Base-by-base conservation (phyloP, 139 green algal species). In the Zygnema circumcarinatum region DNA sequence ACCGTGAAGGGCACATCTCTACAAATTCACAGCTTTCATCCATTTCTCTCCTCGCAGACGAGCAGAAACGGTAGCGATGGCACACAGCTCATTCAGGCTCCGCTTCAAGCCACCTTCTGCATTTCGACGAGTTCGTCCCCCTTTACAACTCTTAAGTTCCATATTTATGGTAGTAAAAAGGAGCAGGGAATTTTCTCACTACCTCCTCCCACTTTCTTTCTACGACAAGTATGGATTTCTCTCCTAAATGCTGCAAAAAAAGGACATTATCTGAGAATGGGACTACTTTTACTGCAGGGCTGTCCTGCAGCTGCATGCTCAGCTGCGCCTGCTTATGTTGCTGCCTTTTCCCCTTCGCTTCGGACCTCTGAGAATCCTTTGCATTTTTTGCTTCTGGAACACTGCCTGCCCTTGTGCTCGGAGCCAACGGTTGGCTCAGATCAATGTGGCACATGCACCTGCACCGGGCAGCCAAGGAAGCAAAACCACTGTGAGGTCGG, bases 111-210 rank as follows among this genome's bases (percentile, higher is more conserved):
- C n/a, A n/a, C n/a, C n/a, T n/a, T n/a, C n/a, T n/a, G n/a, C n/a
- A n/a, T n/a, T n/a, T n/a, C n/a, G n/a, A n/a, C n/a, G n/a, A n/a
- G n/a, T n/a, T n/a, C n/a, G n/a, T n/a, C n/a, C n/a, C n/a, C n/a
- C n/a, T n/a, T n/a, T n/a, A 41, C 16, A 78, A 78, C 35, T 3
- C 7, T 52, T 74, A 89, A 22, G 76, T 89, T 36, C 84, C 84
- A 40, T 89, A 89, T 20, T 38, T 89, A 16, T 89, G 84, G 40
- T 72, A 54, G 84, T 89, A 89, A 41, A 89, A 42, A 1, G 84
- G 84, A 31, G 84, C 32, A 2, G 84, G 84, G 2, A 89, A 74
- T 16, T 90, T 32, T 7, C 20, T 79, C 36, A 89, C n/a, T 20
- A 89, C 84, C 3, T 88, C 31, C 36, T 38, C 79, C 84, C 84